Conservation (phyloP, 116 monocot species). For the Papilionanthe hybrid region DNA sequence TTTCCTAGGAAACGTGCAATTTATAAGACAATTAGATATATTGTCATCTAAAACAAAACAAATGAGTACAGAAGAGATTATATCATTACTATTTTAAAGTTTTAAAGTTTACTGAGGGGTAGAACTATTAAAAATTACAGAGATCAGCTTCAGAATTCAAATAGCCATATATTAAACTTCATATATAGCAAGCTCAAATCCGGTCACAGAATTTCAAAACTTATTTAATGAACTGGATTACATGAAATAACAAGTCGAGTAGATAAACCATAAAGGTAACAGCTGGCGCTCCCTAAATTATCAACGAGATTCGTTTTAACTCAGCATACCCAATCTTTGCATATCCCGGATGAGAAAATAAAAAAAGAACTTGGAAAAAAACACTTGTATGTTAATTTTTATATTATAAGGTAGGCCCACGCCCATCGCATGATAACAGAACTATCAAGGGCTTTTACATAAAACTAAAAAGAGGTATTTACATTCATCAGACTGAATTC, state of each 20-base stretch:
- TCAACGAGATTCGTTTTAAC: background rate
- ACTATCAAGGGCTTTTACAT: background rate
- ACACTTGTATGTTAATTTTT: background rate
- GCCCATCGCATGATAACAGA: background rate
- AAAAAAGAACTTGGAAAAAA: too few relatives aligned
- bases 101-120: background rate
- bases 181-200: background rate
- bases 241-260: background rate
- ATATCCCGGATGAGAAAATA: background rate
- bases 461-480: too few relatives aligned
- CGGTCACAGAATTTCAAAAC: background rate
- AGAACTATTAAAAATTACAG: background rate
- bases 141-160: background rate
- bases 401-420: background rate
- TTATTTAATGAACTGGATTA: background rate
- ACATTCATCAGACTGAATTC: too few relatives aligned
- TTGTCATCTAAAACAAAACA: background rate
- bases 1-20: slow-evolving; percentile 33
- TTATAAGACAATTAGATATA: background rate
- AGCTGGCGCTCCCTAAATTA: background rate
- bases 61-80: background rate
- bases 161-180: background rate
- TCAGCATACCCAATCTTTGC: background rate
- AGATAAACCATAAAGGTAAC: background rate
- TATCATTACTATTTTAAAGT: background rate